Base-by-base conservation (phyloP, 768 basidiomycete species). In the Suillus placidus region DNA sequence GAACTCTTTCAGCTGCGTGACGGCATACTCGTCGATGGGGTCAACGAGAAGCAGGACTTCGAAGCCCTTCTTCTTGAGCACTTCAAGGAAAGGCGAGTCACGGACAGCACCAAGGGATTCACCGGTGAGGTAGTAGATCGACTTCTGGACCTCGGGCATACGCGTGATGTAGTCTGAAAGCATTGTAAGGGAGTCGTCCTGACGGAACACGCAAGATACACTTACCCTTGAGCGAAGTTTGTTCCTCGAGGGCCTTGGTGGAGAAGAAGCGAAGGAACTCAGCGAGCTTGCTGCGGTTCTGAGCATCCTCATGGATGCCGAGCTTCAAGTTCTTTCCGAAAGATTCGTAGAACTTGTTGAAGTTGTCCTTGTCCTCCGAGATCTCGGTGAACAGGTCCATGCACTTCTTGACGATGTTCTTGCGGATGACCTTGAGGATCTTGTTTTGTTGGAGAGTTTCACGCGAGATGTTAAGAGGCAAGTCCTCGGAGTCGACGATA, bases 361-460 rank as follows among this genome's bases (percentile, higher is more conserved):
- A 95, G 86, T 92, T 98, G 82, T 99, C 97, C 87, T 99, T 99
- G 87, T 99, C 97, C 86, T 99, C 97, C 42, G 96, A 91, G 69
- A 99, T 97, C 86, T 99, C 97, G 72, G 79, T 84, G 85, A 99
- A 88, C 73, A 98, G 81, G 76, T 99, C 97, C 81, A 99, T 80
- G 77, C 92, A 91, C 85, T 98, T 98, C 89, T 95, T 99, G 80
- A 99, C 96, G 63, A 99, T 88, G 85, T 98, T 97, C 89, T 98
- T 97, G 80, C 95, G 93, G 79, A 97, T 96, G 79, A 97, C 95
- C 86, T 99, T 99, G 73, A 99, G 91, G 72, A 99, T 99, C 89
- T 99, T 99, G 88, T 99, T 99, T 78, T 99, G 97, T 80, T 99
- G 97, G 64, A 99, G 89, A 40, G 96, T 98, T 86, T 99, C 97